Percentiles rank a stretch among this genome's conserved stretches.
Conservation (phyloP, 1,284 basidiomycete genomes). For the Pterula multifida region DNA sequence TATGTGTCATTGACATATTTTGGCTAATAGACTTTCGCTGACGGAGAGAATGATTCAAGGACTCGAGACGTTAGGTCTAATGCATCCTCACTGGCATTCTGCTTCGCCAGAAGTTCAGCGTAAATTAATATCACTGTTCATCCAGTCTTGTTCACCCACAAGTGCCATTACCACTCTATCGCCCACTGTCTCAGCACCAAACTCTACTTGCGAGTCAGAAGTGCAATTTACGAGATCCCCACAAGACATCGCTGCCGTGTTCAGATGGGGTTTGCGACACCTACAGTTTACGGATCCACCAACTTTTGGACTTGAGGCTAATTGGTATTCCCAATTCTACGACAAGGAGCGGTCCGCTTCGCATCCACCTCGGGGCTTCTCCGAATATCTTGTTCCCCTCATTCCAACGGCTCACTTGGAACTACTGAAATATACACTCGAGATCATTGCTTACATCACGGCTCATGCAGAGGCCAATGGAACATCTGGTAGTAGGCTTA, state of each 20-base stretch:
- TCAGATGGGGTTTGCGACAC: conserved; percentile 69
- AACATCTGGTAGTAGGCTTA: conserved; percentile 61
- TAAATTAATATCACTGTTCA: conserved; percentile 57
- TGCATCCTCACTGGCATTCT: conserved; percentile 74
- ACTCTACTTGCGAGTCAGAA: conserved; percentile 47
- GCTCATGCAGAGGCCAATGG: conserved; percentile 59
- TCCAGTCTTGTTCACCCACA: conserved; percentile 45
- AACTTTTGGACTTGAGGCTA: conserved; percentile 42
- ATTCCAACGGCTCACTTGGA: conserved; percentile 44
- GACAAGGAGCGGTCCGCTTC: conserved; percentile 40
- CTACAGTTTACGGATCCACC: conserved; percentile 40
- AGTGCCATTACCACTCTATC: conserved; percentile 32
- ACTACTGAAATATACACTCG: conserved; percentile 41
- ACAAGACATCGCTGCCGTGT: conserved; percentile 65
- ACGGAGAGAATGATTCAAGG: conserved; percentile 25
- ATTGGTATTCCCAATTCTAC: conserved; percentile 55
- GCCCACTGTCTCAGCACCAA: conserved; percentile 30
- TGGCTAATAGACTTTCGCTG: conserved; percentile 6
- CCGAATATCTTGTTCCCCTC: conserved; percentile 41
- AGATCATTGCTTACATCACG: conserved; percentile 53
- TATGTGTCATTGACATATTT: conserved; percentile 18
- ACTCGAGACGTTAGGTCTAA: conserved; percentile 62
- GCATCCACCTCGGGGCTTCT: conserved; percentile 50
- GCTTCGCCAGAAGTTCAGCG: conserved; percentile 55
- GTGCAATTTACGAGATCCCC: conserved; percentile 49